Base-by-base conservation (phyloP, 2,329 filamentous ascomycete genomes). In the Eurotiales sp. region DNA sequence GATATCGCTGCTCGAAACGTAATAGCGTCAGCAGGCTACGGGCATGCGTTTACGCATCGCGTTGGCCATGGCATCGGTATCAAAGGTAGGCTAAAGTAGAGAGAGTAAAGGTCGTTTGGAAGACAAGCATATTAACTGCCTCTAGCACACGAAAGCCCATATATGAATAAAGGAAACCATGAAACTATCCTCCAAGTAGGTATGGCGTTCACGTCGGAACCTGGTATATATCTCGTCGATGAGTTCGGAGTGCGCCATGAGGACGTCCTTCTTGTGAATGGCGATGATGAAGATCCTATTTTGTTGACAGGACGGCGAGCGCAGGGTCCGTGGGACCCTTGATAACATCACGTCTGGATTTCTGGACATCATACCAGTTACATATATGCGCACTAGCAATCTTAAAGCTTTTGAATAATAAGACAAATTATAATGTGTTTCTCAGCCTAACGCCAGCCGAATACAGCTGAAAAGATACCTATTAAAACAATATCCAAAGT, bases 11-110 rank as follows among this genome's bases (percentile, higher is more conserved):
- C 82, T 5, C 73, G 82, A 1, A 66, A 67, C 0, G 71, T 85
- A 17, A 85, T 85, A 45, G 72, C 77, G 11, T 63, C 75, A 10
- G 81, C 80, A 0, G 82, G 81, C 0, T 85, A 85, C 53, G 80
- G 78, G 0, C 67, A 75, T 17, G 73, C 72, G 0, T 85, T 85
- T 55, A 85, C 82, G 1, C 82, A 85, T 57, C 75, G 82, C 1
- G 69, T 85, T 1, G 82, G 82, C 1, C 83, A 86, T 58, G 79
- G 82, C 1, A 84, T 86, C 43, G 83, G 82, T 0, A 84, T 86
- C 61, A 85, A 85, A 65, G 82, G 61, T 63, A 11, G 41, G 49
- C n/a, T n/a, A n/a, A n/a, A n/a, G n/a, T n/a, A n/a, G n/a, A n/a
- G n/a, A n/a, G n/a, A n/a, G n/a, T n/a, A n/a, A n/a, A n/a, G n/a